Percentiles rank a stretch among this genome's conserved stretches.
Conservation (phyloP, 371 early-diverging fungal genomes). For the Pancytospora philotis region DNA sequence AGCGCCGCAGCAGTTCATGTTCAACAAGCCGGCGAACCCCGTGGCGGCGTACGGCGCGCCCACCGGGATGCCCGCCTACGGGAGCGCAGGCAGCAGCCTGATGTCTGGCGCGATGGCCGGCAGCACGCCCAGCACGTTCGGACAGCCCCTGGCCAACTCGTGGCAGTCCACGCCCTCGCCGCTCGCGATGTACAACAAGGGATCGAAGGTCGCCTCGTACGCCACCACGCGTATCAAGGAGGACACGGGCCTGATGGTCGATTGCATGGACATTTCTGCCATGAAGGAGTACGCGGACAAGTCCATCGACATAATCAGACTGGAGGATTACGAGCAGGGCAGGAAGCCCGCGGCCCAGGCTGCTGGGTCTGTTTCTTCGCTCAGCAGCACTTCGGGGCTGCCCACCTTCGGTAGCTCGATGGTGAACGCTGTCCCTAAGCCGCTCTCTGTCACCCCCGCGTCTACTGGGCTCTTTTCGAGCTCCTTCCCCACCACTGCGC, state of each 20-base stretch:
- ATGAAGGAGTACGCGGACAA: slow-evolving; percentile 41
- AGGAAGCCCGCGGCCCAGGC: slow-evolving; percentile 13
- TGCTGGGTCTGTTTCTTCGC: not conserved
- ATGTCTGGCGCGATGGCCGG: not conserved
- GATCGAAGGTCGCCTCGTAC: slow-evolving; percentile 33
- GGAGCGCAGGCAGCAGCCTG: not conserved
- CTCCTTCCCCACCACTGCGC: no score
- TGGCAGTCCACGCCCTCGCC: not conserved
- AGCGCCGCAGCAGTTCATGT: no score
- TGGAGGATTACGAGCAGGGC: slow-evolving; percentile 42
- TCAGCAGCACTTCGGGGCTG: slow-evolving; percentile 1
- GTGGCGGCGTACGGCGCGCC: no score
- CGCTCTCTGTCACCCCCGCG: not conserved
- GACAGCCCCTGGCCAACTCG: not conserved
- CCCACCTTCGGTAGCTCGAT: slow-evolving; percentile 5
- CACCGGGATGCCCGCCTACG: not conserved
- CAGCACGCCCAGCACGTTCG: not conserved
- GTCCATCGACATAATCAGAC: slow-evolving; percentile 32
- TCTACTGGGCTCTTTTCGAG: not conserved
- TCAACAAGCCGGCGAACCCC: no score
- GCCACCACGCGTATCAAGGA: slow-evolving; percentile 22
- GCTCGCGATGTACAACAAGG: slow-evolving; percentile 5
- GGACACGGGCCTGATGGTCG: slow-evolving; percentile 23
- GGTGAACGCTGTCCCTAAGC: slow-evolving; percentile 1
- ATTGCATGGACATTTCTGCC: slow-evolving; percentile 28